phyloP scores from a whole-genome alignment of 805 yeast genomes.

The Suhomyces sp. region DNA sequence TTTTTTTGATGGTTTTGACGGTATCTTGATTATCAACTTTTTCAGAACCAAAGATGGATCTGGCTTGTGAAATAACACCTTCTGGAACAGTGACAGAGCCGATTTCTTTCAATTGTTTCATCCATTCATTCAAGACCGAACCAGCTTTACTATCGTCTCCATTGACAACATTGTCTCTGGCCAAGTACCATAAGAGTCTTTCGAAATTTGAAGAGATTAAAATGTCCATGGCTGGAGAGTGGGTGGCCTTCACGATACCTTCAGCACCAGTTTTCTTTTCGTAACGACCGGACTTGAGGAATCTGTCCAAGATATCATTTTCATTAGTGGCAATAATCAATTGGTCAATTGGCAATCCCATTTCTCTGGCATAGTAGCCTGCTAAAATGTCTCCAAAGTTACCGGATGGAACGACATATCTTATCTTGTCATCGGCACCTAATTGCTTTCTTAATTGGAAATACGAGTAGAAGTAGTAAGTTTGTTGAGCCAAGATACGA shows the following conservation, averaged over 20 bases:
- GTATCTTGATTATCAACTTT: slow-evolving; percentile 80
- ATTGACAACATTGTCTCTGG: slow-evolving; percentile 62
- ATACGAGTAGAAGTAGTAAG: slow-evolving; percentile 92
- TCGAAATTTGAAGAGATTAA: slow-evolving; percentile 93
- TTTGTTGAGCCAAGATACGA: slow-evolving; percentile 94
- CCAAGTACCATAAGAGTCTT: slow-evolving; percentile 91
- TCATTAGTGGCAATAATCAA: slow-evolving; percentile 94
- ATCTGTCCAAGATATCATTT: slow-evolving; percentile 92
- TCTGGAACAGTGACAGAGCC: slow-evolving; percentile 76
- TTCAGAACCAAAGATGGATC: slow-evolving; percentile 68
- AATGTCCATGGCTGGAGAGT: slow-evolving; percentile 99
- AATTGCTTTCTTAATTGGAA: slow-evolving; percentile 58
- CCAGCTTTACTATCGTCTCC: slow-evolving; percentile 68
- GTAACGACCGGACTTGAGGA: slow-evolving; percentile 81
- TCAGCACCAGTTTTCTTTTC: slow-evolving; percentile 56
- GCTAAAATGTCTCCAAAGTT: slow-evolving; percentile 98
- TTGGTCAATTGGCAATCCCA: slow-evolving; percentile 90
- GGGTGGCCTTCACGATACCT: slow-evolving; percentile 69
- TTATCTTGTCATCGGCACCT: slow-evolving; percentile 45
- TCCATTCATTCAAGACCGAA: slow-evolving; percentile 65
- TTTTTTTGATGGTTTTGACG: slow-evolving; percentile 67
- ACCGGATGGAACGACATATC: slow-evolving; percentile 95
- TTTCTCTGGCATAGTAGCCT: slow-evolving; percentile 88
- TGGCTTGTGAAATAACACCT: slow-evolving; percentile 63
- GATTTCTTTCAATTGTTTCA: slow-evolving; percentile 67